Percentiles rank a stretch among this genome's conserved stretches.
Conservation (phyloP, 2,329 filamentous ascomycete species). For the Beauveria caledonica region DNA sequence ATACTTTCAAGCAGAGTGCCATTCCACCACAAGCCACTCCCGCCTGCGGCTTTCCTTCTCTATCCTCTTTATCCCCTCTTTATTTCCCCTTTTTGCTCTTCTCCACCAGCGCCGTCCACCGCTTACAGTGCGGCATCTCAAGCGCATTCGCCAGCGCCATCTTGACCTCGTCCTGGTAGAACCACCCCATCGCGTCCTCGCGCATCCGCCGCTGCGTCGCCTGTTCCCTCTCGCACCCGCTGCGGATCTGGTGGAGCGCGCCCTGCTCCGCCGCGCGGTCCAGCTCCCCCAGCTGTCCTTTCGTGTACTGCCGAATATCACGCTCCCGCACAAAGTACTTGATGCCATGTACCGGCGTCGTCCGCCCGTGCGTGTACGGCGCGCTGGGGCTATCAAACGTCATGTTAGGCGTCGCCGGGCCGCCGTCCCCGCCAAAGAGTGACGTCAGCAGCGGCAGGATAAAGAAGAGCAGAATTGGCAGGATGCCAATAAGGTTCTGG, state of each 20-base stretch:
- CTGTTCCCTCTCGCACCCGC: conserved; percentile 68
- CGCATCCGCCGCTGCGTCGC: conserved; percentile 56
- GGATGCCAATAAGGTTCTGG: conserved; percentile 61
- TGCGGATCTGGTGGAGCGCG: conserved; percentile 58
- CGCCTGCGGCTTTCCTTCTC: background rate
- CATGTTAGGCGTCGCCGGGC: conserved; percentile 42
- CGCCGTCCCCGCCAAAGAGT: conserved; percentile 54
- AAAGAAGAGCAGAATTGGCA: conserved; percentile 86
- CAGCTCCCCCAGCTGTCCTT: conserved; percentile 62
- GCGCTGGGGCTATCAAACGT: conserved; percentile 63
- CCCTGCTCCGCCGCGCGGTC: conserved; percentile 70
- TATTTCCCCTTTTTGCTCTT: conserved; percentile 5
- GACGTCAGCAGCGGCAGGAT: conserved; percentile 76
- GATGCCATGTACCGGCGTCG: conserved; percentile 61
- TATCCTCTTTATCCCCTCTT: background rate
- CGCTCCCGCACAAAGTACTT: conserved; percentile 78
- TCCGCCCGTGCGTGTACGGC: conserved; percentile 67
- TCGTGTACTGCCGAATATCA: conserved; percentile 64
- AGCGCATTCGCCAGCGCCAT: conserved; percentile 58
- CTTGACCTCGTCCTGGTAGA: conserved; percentile 72
- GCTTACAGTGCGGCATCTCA: conserved; percentile 44
- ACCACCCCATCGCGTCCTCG: conserved; percentile 80
- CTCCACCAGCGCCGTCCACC: conserved; percentile 34
- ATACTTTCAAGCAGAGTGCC: background rate
- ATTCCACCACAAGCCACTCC: background rate